phyloP scores from a whole-genome alignment of 768 basidiomycete species.

The Pleurotus djamor region DNA sequence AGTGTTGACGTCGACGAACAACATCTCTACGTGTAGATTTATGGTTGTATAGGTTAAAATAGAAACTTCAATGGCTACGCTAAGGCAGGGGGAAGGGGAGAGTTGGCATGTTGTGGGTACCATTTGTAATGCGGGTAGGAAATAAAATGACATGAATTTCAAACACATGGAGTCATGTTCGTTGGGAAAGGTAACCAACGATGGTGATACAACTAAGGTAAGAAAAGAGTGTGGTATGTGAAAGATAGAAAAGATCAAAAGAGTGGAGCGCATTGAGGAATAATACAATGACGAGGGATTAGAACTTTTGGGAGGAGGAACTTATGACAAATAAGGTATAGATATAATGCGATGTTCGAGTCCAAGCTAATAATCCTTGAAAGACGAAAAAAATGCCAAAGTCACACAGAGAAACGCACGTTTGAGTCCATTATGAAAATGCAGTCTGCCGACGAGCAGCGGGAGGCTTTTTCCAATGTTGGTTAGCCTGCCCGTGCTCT shows the following conservation, averaged over 20 bases:
- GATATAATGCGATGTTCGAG: slow-evolving; percentile 3
- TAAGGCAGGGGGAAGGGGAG: neutral
- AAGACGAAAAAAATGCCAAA: slow-evolving; percentile 1
- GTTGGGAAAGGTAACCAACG: neutral
- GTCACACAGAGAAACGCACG: neutral
- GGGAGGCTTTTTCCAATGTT: neutral
- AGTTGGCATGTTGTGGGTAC: no score
- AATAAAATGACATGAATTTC: neutral
- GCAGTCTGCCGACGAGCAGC: neutral
- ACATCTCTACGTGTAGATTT: no score
- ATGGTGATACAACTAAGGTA: slow-evolving; percentile 1
- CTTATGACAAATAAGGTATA: slow-evolving; percentile 1
- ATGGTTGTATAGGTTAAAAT: no score
- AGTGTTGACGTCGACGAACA: neutral
- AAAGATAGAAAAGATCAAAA: neutral
- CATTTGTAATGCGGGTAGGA: no score
- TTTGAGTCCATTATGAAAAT: neutral
- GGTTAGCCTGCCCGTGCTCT: neutral
- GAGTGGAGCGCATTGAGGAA: neutral
- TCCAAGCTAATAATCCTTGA: slow-evolving; percentile 3
- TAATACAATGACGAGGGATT: slow-evolving; percentile 1
- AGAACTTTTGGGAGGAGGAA: neutral
- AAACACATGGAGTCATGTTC: neutral
- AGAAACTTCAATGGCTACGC: neutral
- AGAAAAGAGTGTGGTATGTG: neutral